phyloP scores from a whole-genome alignment of 352 stramenopile genomes.

The Globisporangium cylindrosporum region DNA sequence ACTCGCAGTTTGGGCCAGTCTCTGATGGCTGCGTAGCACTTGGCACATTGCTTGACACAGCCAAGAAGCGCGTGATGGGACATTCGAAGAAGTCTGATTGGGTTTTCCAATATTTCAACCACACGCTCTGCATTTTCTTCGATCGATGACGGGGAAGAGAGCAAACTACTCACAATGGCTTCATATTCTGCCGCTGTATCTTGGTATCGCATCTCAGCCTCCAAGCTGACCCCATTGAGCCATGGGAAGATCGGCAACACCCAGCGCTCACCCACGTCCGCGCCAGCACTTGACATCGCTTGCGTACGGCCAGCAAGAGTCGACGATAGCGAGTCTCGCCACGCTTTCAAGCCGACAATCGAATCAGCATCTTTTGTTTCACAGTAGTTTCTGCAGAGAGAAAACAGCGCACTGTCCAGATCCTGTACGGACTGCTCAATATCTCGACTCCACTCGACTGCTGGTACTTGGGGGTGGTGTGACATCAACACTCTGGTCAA shows the following conservation, averaged over 20 bases:
- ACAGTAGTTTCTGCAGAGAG: conserved; percentile 36
- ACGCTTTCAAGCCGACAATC: conserved; percentile 44
- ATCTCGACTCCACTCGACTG: conserved; percentile 24
- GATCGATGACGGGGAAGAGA: neutral
- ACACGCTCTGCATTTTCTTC: conserved; percentile 17
- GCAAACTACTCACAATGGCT: conserved; percentile 21
- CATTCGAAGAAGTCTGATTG: conserved; percentile 34
- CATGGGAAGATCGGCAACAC: conserved; percentile 37
- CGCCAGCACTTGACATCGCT: conserved; percentile 12
- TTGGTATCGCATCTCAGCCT: conserved; percentile 67
- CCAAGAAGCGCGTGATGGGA: conserved; percentile 32
- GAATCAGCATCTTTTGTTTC: conserved; percentile 56
- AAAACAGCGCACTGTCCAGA: conserved; percentile 44
- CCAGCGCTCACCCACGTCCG: conserved; percentile 14
- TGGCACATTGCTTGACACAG: conserved; percentile 48
- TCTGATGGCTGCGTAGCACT: conserved; percentile 39
- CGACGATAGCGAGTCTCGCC: conserved; percentile 34
- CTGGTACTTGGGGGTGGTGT: conserved; percentile 14
- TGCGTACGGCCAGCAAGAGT: conserved; percentile 23
- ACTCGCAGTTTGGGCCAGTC: conserved; percentile 40
- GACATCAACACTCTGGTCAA: conserved; percentile 30
- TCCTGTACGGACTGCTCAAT: conserved; percentile 33
- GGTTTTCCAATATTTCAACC: conserved; percentile 21
- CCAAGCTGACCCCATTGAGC: conserved; percentile 35
- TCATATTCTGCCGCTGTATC: conserved; percentile 50